Percentiles rank a stretch among this genome's conserved stretches.
Conservation (phyloP, 805 yeast species). For the Isabelozyma gotoi region DNA sequence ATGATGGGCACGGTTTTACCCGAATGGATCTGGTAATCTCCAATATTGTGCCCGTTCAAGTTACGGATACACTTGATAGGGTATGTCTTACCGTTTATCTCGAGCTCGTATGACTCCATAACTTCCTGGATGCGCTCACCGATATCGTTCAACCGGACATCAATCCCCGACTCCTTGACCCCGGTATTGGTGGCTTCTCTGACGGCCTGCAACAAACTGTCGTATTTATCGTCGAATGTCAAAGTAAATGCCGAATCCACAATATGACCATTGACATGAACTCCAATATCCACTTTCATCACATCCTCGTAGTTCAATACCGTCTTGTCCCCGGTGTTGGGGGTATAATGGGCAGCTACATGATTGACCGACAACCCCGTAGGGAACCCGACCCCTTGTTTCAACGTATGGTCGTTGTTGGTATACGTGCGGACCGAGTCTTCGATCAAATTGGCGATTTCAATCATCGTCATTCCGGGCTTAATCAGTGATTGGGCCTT, state of each 20-base stretch:
- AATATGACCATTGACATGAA: constrained; percentile 91
- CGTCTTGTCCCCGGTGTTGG: constrained; percentile 86
- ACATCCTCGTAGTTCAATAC: constrained; percentile 85
- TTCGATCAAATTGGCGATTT: constrained; percentile 87
- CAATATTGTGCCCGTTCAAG: constrained; percentile 92
- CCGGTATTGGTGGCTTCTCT: constrained; percentile 94
- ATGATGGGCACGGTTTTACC: constrained; percentile 97
- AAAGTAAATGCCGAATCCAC: constrained; percentile 95
- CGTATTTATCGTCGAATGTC: constrained; percentile 82
- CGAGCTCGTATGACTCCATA: constrained; percentile 95
- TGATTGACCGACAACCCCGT: constrained; percentile 94
- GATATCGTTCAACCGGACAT: constrained; percentile 89
- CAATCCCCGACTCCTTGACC: constrained; percentile 89
- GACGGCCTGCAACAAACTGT: constrained; percentile 78
- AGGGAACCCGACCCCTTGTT: constrained; percentile 95
- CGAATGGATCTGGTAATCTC: constrained; percentile 81
- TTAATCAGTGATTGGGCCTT: constrained; percentile 70
- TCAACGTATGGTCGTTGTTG: constrained; percentile 59
- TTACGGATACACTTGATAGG: constrained; percentile 90
- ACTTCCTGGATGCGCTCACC: constrained; percentile 96
- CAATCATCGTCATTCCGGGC: constrained; percentile 92
- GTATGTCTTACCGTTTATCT: constrained; percentile 78
- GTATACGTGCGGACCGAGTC: constrained; percentile 75
- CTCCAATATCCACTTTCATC: constrained; percentile 95
- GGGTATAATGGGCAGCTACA: constrained; percentile 97